Percentiles rank a stretch among this genome's conserved stretches.
Conservation (phyloP, 2,329 filamentous ascomycete genomes). For the Aspergillus terreus region DNA sequence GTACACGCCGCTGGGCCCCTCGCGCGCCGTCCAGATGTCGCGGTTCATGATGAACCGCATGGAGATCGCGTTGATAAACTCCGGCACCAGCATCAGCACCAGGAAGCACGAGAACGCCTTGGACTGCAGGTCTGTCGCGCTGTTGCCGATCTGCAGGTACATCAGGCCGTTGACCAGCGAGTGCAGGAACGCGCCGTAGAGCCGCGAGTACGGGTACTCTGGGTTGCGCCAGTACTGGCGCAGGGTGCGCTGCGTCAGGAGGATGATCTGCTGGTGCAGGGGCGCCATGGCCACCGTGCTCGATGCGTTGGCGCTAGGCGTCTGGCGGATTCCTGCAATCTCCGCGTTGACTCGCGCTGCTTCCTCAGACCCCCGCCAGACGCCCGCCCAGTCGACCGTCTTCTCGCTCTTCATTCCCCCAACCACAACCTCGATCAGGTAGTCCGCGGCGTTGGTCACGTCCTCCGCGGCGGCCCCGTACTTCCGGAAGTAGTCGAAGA, state of each 20-base stretch:
- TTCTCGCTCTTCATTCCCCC: slow-evolving; percentile 50
- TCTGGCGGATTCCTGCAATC: slow-evolving; percentile 56
- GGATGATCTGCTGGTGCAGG: slow-evolving; percentile 55
- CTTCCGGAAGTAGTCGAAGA: slow-evolving; percentile 62
- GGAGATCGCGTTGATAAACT: slow-evolving; percentile 66
- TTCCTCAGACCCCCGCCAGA: slow-evolving; percentile 63
- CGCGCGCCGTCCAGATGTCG: slow-evolving; percentile 64
- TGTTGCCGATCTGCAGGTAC: slow-evolving; percentile 64
- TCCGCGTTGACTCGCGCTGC: slow-evolving; percentile 55
- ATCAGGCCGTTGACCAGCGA: slow-evolving; percentile 72
- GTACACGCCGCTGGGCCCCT: slow-evolving; percentile 67
- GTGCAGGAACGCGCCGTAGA: slow-evolving; percentile 64
- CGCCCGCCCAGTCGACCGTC: slow-evolving; percentile 62
- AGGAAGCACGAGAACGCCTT: slow-evolving; percentile 66
- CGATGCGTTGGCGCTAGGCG: slow-evolving; percentile 40
- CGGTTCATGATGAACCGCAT: slow-evolving; percentile 69
- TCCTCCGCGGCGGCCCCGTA: slow-evolving; percentile 59
- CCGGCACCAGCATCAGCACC: slow-evolving; percentile 60
- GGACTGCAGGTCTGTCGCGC: slow-evolving; percentile 63
- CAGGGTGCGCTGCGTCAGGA: slow-evolving; percentile 66
- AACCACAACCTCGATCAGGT: slow-evolving; percentile 58
- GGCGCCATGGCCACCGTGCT: slow-evolving; percentile 41
- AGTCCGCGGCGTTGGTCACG: slow-evolving; percentile 58
- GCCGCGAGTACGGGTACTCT: slow-evolving; percentile 68
- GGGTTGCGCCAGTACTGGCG: slow-evolving; percentile 69